These are phyloP conservation scores for Cyberlindnera mycetangii DNA, from an alignment of 805 yeast species.

Conservation along the genomic window DNA sequence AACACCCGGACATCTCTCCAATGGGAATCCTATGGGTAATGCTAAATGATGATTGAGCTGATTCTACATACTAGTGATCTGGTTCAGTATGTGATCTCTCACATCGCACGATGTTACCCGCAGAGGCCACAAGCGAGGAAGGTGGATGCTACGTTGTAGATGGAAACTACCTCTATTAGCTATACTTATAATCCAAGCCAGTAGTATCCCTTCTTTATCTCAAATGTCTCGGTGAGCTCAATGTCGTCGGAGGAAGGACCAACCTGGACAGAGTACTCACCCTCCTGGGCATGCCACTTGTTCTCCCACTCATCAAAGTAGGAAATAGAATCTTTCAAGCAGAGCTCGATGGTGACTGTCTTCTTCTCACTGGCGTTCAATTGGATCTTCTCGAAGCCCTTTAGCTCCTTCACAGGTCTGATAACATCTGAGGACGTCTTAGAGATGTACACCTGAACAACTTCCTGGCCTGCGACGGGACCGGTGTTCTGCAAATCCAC, in stretches of 20 bases:
- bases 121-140: no score
- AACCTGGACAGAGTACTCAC: conserved; percentile 46
- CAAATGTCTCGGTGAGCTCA: conserved; percentile 25
- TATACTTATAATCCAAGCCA: conserved; percentile 24
- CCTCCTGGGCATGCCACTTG: conserved; percentile 52
- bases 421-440: conserved; percentile 34
- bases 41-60: no score
- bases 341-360: conserved; percentile 35
- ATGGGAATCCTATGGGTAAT: no score
- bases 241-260: conserved; percentile 39
- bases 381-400: conserved; percentile 52
- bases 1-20: no score
- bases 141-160: no score
- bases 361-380: conserved; percentile 43
- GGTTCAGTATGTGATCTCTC: no score
- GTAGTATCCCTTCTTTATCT: conserved; percentile 22
- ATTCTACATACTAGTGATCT: no score
- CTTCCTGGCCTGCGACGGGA: conserved; percentile 46
- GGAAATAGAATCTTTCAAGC: conserved; percentile 48
- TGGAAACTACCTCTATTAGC: no score
- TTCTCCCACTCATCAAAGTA: conserved; percentile 48
- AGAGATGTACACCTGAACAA: conserved; percentile 51
- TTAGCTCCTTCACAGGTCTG: conserved; percentile 59
- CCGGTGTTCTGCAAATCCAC: conserved; percentile 50
- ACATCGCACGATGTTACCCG: no score